phyloP scores from a whole-genome alignment of 2,329 filamentous ascomycete species.

The Capronia americana region DNA sequence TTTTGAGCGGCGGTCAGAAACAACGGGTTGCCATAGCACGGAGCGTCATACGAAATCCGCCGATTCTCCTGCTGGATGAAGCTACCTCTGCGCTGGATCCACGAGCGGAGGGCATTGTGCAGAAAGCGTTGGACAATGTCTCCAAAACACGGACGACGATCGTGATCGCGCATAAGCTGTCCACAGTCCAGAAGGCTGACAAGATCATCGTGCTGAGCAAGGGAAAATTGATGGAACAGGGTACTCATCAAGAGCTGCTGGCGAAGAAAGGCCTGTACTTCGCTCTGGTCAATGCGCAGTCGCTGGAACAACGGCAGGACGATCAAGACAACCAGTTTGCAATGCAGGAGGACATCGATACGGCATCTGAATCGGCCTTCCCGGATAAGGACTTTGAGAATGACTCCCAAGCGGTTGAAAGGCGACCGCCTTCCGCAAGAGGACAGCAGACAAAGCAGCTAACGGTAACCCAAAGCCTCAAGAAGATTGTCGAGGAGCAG shows the following conservation, averaged over 20 bases:
- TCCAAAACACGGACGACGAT: conserved; percentile 84
- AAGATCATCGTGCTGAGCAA: conserved; percentile 87
- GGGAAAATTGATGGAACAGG: conserved; percentile 84
- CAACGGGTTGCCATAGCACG: conserved; percentile 63
- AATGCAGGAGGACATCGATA: neutral
- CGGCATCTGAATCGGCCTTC: neutral
- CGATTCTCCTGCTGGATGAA: conserved; percentile 85
- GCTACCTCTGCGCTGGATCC: conserved; percentile 87
- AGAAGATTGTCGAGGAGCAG: conserved; percentile 19
- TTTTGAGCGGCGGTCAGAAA: conserved; percentile 64
- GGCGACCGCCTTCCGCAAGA: neutral
- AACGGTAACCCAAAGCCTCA: conserved; percentile 35
- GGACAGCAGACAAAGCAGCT: neutral
- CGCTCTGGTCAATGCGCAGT: conserved; percentile 73
- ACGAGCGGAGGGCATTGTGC: conserved; percentile 82
- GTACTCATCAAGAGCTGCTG: conserved; percentile 77
- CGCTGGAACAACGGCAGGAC: neutral
- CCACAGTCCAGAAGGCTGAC: conserved; percentile 84
- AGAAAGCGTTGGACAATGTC: conserved; percentile 79
- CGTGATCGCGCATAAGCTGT: conserved; percentile 84
- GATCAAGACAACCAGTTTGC: neutral
- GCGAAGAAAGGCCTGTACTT: conserved; percentile 72
- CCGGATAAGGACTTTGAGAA: neutral
- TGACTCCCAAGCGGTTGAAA: conserved; percentile 18
- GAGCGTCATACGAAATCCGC: conserved; percentile 64